Conservation (phyloP, 2,329 filamentous ascomycete species). For the Colletotrichum sp. region DNA sequence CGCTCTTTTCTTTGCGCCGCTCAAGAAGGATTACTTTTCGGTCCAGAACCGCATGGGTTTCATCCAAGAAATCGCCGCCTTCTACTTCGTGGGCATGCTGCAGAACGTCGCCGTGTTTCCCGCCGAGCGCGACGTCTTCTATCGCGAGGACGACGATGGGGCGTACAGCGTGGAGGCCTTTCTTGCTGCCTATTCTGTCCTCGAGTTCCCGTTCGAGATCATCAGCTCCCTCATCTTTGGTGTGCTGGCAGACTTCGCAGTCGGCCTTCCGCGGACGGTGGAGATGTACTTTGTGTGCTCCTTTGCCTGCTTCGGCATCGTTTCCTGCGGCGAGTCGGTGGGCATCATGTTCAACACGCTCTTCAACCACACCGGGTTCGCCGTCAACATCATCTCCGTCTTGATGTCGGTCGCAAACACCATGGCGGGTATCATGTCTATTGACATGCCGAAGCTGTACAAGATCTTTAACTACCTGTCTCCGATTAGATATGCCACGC, state of each 20-base stretch:
- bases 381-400: conserved; percentile 74
- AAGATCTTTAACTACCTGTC: conserved; percentile 73
- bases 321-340: conserved; percentile 75
- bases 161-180: conserved; percentile 76
- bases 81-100: conserved; percentile 80
- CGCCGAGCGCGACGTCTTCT: conserved; percentile 75
- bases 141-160: conserved; percentile 75
- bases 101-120: conserved; percentile 81
- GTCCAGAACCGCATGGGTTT: conserved; percentile 78
- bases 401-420: conserved; percentile 73
- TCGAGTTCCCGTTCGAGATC: conserved; percentile 77
- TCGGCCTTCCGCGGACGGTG: conserved; percentile 66
- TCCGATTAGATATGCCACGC: conserved; percentile 72
- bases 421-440: conserved; percentile 74
- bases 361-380: conserved; percentile 76
- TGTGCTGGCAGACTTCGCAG: conserved; percentile 66
- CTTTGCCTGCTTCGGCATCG: conserved; percentile 75
- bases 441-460: conserved; percentile 70
- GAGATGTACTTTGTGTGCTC: conserved; percentile 71
- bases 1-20: conserved; percentile 72
- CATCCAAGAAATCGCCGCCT: conserved; percentile 72
- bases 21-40: conserved; percentile 71
- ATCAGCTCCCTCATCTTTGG: conserved; percentile 69
- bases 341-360: conserved; percentile 84
- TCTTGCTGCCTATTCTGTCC: conserved; percentile 70